Base-by-base conservation (phyloP, 805 yeast genomes). In the Yarrowia sp. region DNA sequence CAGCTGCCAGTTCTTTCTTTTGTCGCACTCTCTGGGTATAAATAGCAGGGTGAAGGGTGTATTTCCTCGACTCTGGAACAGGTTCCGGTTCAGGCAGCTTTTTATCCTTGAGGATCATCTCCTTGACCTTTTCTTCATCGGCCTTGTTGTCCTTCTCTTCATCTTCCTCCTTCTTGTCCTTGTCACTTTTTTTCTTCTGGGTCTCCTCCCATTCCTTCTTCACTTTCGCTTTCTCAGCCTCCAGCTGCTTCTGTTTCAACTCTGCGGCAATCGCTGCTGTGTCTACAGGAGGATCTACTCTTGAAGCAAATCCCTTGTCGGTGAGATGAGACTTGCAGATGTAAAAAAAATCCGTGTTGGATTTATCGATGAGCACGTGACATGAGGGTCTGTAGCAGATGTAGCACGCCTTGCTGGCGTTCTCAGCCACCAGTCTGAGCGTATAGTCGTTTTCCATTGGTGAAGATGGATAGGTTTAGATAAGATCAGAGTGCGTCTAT, bases 331-430 rank as follows among this genome's bases (percentile, higher is more conserved):
- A 65, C 32, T 77, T 76, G 71, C 88, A 85, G 1, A 78, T 75
- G 70, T 83, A 85, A 71, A 85, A 83, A 71, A 79, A 82, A 70
- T 85, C 88, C 18, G 51, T 33, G 50, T 43, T 58, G 3, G 74
- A 69, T 17, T 71, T 74, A 10, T 82, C 75, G 10, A 84, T 76
- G 61, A 85, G 73, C 28, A 85, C 88, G 0, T 77, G 74, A 3
- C 75, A 60, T 1, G 86, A 75, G 0, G 88, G 86, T 66, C 81
- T 81, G 72, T 78, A 83, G 76, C 88, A 85, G 13, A 84, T 72
- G 45, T 71, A 69, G 69, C 88, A 85, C 0, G 87, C 77, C 68
- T 77, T 78, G 42, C 80, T 68, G 65, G 79, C 78, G 13, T 72
- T 65, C 4, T 75, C 79, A 0, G 85, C 82, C 11, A 84, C 87